Evolutionary conservation across 1,284 basidiomycete genomes (phyloP), one percentile per base, ranked within the genome.

Genomic region (Chondrostereum purpureum): DNA sequence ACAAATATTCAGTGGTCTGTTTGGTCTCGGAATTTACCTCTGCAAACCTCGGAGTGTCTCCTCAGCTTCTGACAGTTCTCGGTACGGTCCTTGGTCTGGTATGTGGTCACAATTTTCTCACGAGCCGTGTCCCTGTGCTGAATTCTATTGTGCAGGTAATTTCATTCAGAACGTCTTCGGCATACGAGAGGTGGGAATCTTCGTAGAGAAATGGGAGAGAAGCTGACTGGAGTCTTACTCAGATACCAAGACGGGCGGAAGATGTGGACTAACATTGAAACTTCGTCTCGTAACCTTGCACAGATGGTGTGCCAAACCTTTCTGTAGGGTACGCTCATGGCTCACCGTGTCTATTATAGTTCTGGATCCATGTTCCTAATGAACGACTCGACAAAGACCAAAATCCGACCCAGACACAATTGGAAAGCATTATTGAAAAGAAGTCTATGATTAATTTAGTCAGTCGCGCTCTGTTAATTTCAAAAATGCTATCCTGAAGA

Each of bases 391-490:
- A 62, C 45, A 71, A 69, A 49, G 60, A 56, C 2, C 59, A 52
- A 12, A 54, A 57, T 19, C 50, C 58, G 45, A 62, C 63, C 21
- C 59, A 65, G 50, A 72, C 70, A 2, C 57, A 55, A 8, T 63
- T 79, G 20, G 66, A 76, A 54, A 70, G 70, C 18, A 61, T 77
- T 1, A 74, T 86, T 24, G 84, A 88, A 64, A 87, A 86, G 64
- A 82, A 80, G 61, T 78, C 78, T 6, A 80, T 86, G 70, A 72
- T 87, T 47, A 82, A 84, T 58, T 63, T 88, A 48, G 77, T 76
- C 48, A 40, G 66, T 52, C 24, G 2, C 18, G 8, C 18, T 17
- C 11, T 22, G 33, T 43, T 22, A 20, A 31, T 5, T 16, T 40
- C 16, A 39, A 37, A 18, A 19, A 39, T 33, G n/a, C 14, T 19